phyloP scores from a whole-genome alignment of 805 yeast species.

The Starmerella tilneyi region DNA sequence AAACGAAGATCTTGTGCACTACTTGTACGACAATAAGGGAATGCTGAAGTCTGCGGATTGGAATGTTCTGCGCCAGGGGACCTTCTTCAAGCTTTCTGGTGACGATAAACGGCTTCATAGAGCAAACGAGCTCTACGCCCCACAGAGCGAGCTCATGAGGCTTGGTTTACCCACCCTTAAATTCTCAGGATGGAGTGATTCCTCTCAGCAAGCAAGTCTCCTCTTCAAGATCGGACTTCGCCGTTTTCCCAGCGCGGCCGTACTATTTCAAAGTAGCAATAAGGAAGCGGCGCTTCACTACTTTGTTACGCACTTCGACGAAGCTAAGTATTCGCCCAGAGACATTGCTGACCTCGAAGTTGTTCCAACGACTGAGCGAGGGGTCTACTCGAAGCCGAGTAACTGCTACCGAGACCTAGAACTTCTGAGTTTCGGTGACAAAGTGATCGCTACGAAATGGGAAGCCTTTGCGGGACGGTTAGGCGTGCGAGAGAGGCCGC shows the following conservation, averaged over 20 bases:
- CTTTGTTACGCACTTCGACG: slow-evolving; percentile 26
- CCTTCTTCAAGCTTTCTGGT: slow-evolving; percentile 27
- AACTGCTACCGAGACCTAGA: slow-evolving; percentile 25
- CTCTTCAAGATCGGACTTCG: slow-evolving; percentile 29
- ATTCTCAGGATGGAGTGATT: slow-evolving; percentile 27
- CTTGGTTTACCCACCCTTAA: slow-evolving; percentile 29
- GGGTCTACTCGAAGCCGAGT: slow-evolving; percentile 19
- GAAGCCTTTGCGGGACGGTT: slow-evolving; percentile 27
- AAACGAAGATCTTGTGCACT: slow-evolving; percentile 31
- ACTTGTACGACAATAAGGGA: slow-evolving; percentile 27
- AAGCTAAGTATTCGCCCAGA: slow-evolving; percentile 17
- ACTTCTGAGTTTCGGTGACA: slow-evolving; percentile 27
- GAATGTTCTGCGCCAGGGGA: slow-evolving; percentile 26
- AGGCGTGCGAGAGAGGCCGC: slow-evolving; percentile 29
- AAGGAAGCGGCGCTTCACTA: slow-evolving; percentile 26
- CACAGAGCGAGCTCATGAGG: slow-evolving; percentile 24
- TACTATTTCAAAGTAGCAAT: slow-evolving; percentile 23
- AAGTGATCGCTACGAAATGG: slow-evolving; percentile 24
- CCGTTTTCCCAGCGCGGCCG: slow-evolving; percentile 24
- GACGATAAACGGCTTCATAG: neutral
- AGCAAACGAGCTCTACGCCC: slow-evolving; percentile 28
- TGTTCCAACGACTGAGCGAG: slow-evolving; percentile 21
- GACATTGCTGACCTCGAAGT: slow-evolving; percentile 13
- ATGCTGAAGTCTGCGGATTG: slow-evolving; percentile 29
- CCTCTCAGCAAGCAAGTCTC: slow-evolving; percentile 27